These are phyloP conservation scores for Combretum micranthum DNA, from an alignment of 345 rosid genomes.

Conservation along the genomic window DNA sequence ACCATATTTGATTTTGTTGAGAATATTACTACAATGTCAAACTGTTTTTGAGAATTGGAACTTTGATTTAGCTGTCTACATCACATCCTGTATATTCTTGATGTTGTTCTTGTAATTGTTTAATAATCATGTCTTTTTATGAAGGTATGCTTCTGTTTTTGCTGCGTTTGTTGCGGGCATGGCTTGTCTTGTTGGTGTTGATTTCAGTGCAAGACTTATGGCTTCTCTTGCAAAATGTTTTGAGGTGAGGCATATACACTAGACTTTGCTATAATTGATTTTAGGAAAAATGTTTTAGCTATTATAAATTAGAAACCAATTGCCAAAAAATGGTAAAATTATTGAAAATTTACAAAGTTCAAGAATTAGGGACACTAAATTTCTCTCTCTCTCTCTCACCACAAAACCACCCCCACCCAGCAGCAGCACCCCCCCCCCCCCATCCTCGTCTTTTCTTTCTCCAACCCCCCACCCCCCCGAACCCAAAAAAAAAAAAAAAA, in stretches of 20 bases:
- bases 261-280: not conserved
- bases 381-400: too few species aligned
- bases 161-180: slow-evolving; percentile 90
- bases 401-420: too few species aligned
- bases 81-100: not conserved
- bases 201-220: slow-evolving; percentile 82
- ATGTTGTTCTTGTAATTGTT: too few species aligned
- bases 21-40: not conserved
- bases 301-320: not conserved
- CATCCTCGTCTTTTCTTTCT: too few species aligned
- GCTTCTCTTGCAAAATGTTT: slow-evolving; percentile 69
- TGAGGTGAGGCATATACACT: slow-evolving; percentile 39
- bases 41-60: not conserved
- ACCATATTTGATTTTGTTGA: not conserved
- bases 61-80: not conserved
- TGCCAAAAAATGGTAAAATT: too few species aligned
- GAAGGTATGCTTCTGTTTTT: slow-evolving; percentile 79
- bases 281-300: not conserved
- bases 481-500: too few species aligned
- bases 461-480: too few species aligned
- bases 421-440: too few species aligned
- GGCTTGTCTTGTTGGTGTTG: slow-evolving; percentile 76
- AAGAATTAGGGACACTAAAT: too few species aligned
- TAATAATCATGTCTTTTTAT: slow-evolving; percentile 12
- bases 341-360: too few species aligned